phyloP scores from a whole-genome alignment of 495 filamentous ascomycete species.

The Daldinia loculata region DNA sequence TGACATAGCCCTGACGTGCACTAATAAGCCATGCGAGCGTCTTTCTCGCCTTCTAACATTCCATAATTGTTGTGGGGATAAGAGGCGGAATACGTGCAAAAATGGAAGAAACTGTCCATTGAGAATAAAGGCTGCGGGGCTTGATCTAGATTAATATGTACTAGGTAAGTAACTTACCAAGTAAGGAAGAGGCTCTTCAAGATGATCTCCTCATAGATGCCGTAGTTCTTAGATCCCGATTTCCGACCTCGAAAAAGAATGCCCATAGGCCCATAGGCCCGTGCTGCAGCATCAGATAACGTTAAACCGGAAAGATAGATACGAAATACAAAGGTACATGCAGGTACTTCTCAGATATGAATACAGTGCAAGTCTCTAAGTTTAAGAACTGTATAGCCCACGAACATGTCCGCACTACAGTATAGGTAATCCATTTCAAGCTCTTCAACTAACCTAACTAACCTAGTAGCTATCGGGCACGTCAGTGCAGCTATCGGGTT shows the following conservation, averaged over 20 bases:
- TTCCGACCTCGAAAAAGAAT: slow-evolving; percentile 25
- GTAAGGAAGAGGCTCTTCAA: slow-evolving; percentile 18
- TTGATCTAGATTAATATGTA: neutral
- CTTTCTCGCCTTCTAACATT: neutral
- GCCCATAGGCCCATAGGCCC: slow-evolving; percentile 25
- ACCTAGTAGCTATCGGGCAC: too few species aligned
- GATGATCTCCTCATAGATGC: slow-evolving; percentile 28
- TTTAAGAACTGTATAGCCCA: neutral
- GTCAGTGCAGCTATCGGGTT: neutral
- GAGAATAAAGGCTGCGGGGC: slow-evolving; percentile 1
- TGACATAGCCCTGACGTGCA: slow-evolving; percentile 26
- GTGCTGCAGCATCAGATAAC: slow-evolving; percentile 42
- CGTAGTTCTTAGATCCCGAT: slow-evolving; percentile 32
- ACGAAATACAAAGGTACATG: slow-evolving; percentile 1
- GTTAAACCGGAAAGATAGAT: slow-evolving; percentile 30
- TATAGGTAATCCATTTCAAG: neutral
- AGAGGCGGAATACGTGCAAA: neutral
- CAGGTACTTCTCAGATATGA: neutral
- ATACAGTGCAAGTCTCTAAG: neutral
- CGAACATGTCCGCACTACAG: neutral
- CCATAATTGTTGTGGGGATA: neutral
- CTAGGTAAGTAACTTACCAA: slow-evolving; percentile 12
- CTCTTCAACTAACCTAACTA: too few species aligned
- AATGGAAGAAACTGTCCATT: neutral
- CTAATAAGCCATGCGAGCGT: neutral